Evolutionary conservation across 2,329 filamentous ascomycete species (phyloP).

Genomic region (Metarhizium brunneum): DNA sequence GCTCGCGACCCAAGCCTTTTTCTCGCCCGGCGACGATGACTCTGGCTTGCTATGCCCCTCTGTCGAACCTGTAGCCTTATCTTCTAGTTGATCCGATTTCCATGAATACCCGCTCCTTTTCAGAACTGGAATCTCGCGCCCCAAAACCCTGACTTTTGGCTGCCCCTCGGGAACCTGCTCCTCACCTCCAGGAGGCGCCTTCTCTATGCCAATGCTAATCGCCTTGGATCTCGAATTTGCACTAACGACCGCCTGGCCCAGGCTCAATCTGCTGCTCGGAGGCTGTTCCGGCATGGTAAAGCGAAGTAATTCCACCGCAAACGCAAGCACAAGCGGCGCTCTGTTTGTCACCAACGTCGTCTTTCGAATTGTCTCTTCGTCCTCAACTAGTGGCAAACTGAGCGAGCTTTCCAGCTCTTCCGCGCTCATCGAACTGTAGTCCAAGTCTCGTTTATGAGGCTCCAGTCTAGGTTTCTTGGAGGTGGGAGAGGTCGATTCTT

Average conservation of each 20-base stretch:
- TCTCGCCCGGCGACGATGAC: constrained; percentile 9
- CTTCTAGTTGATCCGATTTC: constrained; percentile 10
- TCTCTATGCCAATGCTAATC: constrained; percentile 62
- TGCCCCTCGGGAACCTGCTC: constrained; percentile 69
- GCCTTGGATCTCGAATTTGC: constrained; percentile 73
- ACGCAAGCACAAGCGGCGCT: constrained; percentile 74
- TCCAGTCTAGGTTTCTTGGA: constrained; percentile 25
- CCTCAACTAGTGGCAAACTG: constrained; percentile 44
- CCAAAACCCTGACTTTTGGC: constrained; percentile 62
- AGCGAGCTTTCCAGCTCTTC: constrained; percentile 55
- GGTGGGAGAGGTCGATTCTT: constrained; percentile 7
- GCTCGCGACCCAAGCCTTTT: constrained; percentile 40
- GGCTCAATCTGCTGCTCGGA: constrained; percentile 69
- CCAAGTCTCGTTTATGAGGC: constrained; percentile 23
- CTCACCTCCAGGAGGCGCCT: constrained; percentile 54
- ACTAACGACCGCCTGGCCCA: constrained; percentile 77
- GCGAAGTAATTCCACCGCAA: constrained; percentile 63
- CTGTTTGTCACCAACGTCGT: constrained; percentile 64
- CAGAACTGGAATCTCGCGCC: constrained; percentile 63
- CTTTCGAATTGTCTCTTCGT: constrained; percentile 50
- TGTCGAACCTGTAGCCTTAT: not conserved
- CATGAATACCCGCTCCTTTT: constrained; percentile 64
- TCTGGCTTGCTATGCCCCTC: constrained; percentile 8
- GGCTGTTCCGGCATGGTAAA: constrained; percentile 83
- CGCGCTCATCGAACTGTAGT: constrained; percentile 35